phyloP scores from a whole-genome alignment of 441 rosid genomes.

The Populus trichocarpa region DNA sequence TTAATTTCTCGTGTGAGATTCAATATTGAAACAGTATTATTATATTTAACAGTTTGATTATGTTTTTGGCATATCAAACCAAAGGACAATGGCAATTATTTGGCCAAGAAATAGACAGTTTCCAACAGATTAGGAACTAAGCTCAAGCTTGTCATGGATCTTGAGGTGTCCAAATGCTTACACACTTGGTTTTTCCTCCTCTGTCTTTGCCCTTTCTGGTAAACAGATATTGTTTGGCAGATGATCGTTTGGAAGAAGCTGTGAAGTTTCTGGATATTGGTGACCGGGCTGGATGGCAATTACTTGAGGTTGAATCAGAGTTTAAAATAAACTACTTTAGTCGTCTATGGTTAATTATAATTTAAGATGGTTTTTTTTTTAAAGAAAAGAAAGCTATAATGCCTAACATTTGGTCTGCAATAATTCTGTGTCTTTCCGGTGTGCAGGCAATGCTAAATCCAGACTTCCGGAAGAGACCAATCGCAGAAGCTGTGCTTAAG shows the following conservation, averaged over 20 bases:
- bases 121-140: background rate
- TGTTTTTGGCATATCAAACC: background rate
- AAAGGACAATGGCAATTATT: too few species aligned
- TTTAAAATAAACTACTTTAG: background rate
- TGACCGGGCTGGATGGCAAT: slow-evolving; percentile 82
- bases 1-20: background rate
- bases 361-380: background rate
- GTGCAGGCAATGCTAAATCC: slow-evolving; percentile 79
- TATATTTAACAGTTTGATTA: background rate
- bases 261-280: slow-evolving; percentile 82
- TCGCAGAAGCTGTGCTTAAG: slow-evolving; percentile 65
- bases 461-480: slow-evolving; percentile 69
- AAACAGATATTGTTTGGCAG: slow-evolving; percentile 86
- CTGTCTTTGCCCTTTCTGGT: background rate
- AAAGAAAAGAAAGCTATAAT: background rate
- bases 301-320: slow-evolving; percentile 69
- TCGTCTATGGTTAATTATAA: background rate
- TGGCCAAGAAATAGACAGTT: background rate
- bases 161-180: background rate
- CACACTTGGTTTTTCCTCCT: background rate
- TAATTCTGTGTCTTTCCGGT: background rate
- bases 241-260: slow-evolving; percentile 76
- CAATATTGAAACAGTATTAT: background rate
- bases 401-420: background rate
- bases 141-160: background rate